Evolutionary conservation across 257 asterid genomes (phyloP), one percentile per base, ranked within the genome.

Genomic region (Mentha longifolia): DNA sequence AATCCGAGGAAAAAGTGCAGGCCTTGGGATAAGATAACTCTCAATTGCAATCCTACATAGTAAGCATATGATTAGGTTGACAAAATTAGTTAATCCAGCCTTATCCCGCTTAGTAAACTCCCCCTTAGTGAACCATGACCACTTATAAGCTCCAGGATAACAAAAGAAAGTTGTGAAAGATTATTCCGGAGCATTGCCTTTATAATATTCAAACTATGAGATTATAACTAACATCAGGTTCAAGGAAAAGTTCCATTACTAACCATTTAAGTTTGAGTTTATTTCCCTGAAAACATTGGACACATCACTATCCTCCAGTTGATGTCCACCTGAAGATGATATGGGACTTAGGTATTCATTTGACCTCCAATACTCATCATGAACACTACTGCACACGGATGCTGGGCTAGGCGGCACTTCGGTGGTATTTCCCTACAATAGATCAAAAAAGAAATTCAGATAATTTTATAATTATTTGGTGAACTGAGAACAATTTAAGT

Each of bases 351-450:
- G 81, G 80, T 74, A 83, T 63, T 85, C 98, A 19, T 83, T 73
- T 61, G 87, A 82, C 85, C 90, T 84, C 91, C 96, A 95, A 76
- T 61, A 67, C 22, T 88, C 96, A 35, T 92, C 98, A 51, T 82
- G 87, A 79, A 82, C 56, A 65, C 89, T 91, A 77, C 98, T 95
- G 81, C 96, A 90, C 37, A 88, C 89, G 31, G 99, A 92, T 74
- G 98, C 99, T 25, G 99, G 99, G 85, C 99, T 95, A 52, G 99
- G 98, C 72, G 99, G 99, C 67, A 95, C 98, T 87, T 95, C 98
- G 5, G 99, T 92, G 54, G 83, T 85, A 67, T 95, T 84, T 77
- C 92, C 98, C 99, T 95, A 70, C 28, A 85, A 77, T 61, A 79
- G 52, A 74, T 17, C 66, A 50, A 62, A 37, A n/a, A 61, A 41